These are phyloP conservation scores for Fusarium lyarnte DNA, from an alignment of 2,329 filamentous ascomycete genomes.

Conservation along the genomic window DNA sequence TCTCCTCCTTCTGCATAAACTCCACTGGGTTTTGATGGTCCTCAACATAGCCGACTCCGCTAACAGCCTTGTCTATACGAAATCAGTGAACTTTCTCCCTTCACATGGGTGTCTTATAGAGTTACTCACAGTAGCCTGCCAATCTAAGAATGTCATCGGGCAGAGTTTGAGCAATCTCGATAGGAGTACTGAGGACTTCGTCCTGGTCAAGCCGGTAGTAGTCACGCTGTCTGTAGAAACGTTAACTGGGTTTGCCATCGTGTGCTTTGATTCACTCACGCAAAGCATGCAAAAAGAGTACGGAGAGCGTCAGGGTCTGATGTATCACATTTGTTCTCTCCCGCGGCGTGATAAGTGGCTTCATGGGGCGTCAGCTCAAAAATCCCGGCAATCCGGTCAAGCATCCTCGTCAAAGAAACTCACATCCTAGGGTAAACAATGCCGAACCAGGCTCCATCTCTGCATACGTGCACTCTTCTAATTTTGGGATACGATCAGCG, in stretches of 20 bases:
- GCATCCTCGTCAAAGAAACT: neutral
- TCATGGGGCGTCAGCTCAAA: neutral
- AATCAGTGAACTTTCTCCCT: neutral
- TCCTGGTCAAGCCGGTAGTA: neutral
- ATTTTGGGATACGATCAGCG: neutral
- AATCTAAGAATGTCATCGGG: neutral
- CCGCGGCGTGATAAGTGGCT: neutral
- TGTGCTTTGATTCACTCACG: neutral
- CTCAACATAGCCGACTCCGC: neutral
- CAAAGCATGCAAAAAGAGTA: neutral
- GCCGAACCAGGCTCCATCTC: neutral
- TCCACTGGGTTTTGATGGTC: neutral
- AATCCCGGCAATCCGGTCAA: neutral
- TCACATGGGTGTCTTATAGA: accelerated
- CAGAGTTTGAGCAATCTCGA: neutral
- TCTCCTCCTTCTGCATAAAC: neutral
- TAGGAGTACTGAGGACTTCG: neutral
- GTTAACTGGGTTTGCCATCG: neutral
- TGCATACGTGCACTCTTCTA: neutral
- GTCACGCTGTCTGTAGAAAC: neutral
- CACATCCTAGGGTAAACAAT: neutral
- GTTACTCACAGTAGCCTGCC: neutral
- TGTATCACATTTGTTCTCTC: neutral
- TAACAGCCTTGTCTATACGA: neutral
- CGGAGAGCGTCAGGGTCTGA: neutral